Conservation (phyloP, 1,284 basidiomycete species). For the Trametes sp. region DNA sequence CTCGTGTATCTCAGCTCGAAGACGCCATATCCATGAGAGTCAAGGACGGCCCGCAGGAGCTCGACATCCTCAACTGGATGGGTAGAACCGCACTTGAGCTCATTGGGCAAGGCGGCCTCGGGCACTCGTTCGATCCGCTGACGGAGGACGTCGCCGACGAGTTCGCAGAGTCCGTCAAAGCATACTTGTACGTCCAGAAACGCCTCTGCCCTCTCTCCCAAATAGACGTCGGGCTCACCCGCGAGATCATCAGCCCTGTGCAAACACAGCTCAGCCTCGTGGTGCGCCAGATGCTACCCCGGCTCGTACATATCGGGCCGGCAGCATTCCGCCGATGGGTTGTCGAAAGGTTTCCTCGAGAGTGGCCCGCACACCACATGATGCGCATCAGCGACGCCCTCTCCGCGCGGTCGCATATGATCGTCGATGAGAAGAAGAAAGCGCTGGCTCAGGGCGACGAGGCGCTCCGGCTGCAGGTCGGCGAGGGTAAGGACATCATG, state of each 20-base stretch:
- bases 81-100: constrained; percentile 49
- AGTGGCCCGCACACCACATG: constrained; percentile 21
- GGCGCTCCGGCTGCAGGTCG: constrained; percentile 34
- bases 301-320: background rate
- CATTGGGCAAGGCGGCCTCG: constrained; percentile 48
- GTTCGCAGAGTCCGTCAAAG: constrained; percentile 34
- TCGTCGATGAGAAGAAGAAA: constrained; percentile 34
- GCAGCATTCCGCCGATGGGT: constrained; percentile 15
- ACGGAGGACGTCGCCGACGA: constrained; percentile 36
- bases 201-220: background rate
- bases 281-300: background rate
- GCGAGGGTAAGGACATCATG: constrained; percentile 40
- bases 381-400: constrained; percentile 31
- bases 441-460: constrained; percentile 37
- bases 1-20: no score
- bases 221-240: no score
- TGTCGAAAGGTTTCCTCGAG: constrained; percentile 29
- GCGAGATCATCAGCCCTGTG: no score
- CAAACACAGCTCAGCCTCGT: background rate
- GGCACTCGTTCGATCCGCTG: constrained; percentile 48
- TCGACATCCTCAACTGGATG: constrained; percentile 47
- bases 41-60: constrained; percentile 28
- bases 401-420: constrained; percentile 25
- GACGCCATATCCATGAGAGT: constrained; percentile 28
- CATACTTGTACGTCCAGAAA: constrained; percentile 26